Evolutionary conservation across 1,139 yeast genomes (phyloP), one percentile per base, ranked within the genome.

Genomic region (Eremothecium coryli): DNA sequence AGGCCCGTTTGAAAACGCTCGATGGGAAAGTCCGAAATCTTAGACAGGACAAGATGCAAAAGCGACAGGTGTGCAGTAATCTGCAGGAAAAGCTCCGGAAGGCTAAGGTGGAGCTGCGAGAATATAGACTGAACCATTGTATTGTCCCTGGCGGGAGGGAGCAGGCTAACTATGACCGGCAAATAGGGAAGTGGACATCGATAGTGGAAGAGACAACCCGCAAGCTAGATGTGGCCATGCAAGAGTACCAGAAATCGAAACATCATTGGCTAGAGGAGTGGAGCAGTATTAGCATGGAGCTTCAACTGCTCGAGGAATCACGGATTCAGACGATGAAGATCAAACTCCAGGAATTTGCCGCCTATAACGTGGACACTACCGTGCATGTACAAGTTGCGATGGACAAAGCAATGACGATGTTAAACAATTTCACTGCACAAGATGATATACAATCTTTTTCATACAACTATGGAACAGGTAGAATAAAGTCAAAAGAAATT

Each of bases 131-230:
- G 33, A 57, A 57, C 12, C 75, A 78, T 50, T 73, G 76, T 44
- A 79, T 79, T 44, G 68, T 88, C 11, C 68, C 90, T 22, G 76
- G 90, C 65, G 93, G 93, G 9, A 75, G 73, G 41, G 95, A 85
- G 51, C 68, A 75, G 24, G 86, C 82, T 42, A 74, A 71, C 45
- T 68, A 77, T 50, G 72, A 80, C 44, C 65, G 64, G 29, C 82
- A 79, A 50, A 65, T 79, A 30, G 70, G 68, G 24, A 76, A 74
- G 49, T 66, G 76, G 31, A 70, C 67, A 38, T 60, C 64, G 22
- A 54, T 71, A 12, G 68, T 78, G 33, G 61, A 64, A 11, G 62
- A 62, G 24, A 54, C 72, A 13, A 28, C 70, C 73, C 46, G 63
- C 70, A 31, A 75, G 52, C 58, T 69, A 14, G 66, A 77, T 2